phyloP scores from a whole-genome alignment of 2,329 filamentous ascomycete species.

The Cladosporium halotolerans region DNA sequence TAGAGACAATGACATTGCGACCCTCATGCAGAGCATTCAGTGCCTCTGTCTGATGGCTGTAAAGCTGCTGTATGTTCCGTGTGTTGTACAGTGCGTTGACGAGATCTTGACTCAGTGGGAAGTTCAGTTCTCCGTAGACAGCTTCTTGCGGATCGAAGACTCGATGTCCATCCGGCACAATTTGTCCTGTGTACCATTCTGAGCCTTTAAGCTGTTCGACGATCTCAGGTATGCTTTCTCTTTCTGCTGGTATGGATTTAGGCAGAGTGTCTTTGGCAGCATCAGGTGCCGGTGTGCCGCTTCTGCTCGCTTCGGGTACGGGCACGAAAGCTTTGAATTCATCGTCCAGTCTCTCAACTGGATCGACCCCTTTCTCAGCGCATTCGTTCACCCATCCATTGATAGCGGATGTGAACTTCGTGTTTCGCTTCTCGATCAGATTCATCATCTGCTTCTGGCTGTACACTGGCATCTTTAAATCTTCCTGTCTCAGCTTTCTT shows the following conservation, averaged over 20 bases:
- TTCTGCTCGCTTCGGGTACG: constrained; percentile 43
- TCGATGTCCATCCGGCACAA: constrained; percentile 86
- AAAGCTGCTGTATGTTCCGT: constrained; percentile 76
- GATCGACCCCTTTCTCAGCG: constrained; percentile 56
- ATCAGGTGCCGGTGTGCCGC: constrained; percentile 37
- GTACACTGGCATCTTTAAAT: constrained; percentile 85
- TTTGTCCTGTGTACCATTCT: constrained; percentile 85
- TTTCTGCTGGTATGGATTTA: constrained; percentile 67
- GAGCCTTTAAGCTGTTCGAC: constrained; percentile 73
- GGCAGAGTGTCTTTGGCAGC: constrained; percentile 47
- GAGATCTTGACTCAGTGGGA: constrained; percentile 78
- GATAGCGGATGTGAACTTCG: constrained; percentile 72
- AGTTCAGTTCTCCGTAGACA: constrained; percentile 76
- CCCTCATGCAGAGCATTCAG: constrained; percentile 82
- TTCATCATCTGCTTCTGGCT: constrained; percentile 87
- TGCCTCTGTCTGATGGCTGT: constrained; percentile 86
- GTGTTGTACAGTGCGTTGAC: constrained; percentile 97
- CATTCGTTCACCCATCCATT: constrained; percentile 73
- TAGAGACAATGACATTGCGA: constrained; percentile 83
- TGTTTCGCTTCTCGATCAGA: constrained; percentile 83
- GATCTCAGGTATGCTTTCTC: constrained; percentile 77
- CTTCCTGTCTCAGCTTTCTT: constrained; percentile 66
- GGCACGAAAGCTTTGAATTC: constrained; percentile 60
- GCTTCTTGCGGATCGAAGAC: constrained; percentile 82
- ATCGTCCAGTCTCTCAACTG: constrained; percentile 57